A percentile compares a stretch with the other conserved stretches of the same genome.
phyloP scores from a whole-genome alignment of 768 basidiomycete genomes.

The Hypholoma sublateritium region DNA sequence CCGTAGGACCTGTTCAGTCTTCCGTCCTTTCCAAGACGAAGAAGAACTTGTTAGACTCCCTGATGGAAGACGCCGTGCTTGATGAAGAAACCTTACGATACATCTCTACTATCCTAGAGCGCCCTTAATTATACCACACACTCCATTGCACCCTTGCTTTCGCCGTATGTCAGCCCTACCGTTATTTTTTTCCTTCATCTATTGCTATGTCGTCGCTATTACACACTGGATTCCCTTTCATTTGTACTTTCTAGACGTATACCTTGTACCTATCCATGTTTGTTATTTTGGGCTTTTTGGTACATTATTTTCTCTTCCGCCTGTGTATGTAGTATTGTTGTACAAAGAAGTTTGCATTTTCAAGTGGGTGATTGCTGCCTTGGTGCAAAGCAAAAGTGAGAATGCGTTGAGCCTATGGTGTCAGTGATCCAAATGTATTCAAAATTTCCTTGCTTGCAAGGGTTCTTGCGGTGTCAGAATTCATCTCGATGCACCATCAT shows the following conservation, averaged over 20 bases:
- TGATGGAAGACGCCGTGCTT: constrained; percentile 36
- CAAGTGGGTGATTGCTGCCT: no score
- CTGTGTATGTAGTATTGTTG: not conserved
- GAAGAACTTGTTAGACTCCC: constrained; percentile 32
- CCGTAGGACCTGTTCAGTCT: not conserved
- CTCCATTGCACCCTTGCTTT: not conserved
- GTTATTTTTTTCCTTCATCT: not conserved
- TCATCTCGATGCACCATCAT: no score
- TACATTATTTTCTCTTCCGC: not conserved
- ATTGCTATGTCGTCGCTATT: not conserved
- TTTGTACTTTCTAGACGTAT: not conserved
- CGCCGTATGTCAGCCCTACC: not conserved
- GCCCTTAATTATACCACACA: constrained; percentile 13
- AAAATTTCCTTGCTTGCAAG: no score
- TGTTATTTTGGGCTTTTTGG: not conserved
- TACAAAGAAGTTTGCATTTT: not conserved
- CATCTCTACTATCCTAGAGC: constrained; percentile 24
- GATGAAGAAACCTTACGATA: constrained; percentile 50
- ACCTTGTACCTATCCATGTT: not conserved
- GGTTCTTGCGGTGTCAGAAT: no score
- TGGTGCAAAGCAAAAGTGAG: no score
- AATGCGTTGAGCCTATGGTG: no score
- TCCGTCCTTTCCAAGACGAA: constrained; percentile 21
- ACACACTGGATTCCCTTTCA: not conserved
- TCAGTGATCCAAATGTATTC: no score